Base-by-base conservation (phyloP, 2,329 filamentous ascomycete genomes). In the Diplodia seriata region DNA sequence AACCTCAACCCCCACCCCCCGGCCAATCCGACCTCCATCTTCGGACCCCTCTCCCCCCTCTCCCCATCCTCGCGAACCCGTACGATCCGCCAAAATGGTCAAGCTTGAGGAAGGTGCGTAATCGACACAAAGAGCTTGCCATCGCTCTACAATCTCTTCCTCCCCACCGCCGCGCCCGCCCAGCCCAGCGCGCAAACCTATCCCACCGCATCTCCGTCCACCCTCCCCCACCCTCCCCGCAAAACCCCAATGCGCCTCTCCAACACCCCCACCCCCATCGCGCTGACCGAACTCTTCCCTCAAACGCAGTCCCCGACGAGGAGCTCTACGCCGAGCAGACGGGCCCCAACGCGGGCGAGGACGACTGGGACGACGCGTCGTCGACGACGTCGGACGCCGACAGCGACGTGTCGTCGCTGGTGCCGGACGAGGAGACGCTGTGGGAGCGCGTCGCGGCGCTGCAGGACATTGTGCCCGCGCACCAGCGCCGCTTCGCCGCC, bases 351-450 rank as follows among this genome's bases (percentile, higher is more conserved):
- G 84, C 85, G 69, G 90, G 93, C 73, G 90, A 95, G 53, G 86
- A 88, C 67, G 92, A 96, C 69, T 94, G 94, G 77, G 97, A 91
- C 85, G 90, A 90, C 76, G 91, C 94, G 74, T 84, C 86, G 72
- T 87, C 83, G 82, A 88, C 85, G 70, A 79, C 83, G 73, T 81
- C 80, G 53, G 74, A 79, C 70, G 74, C 82, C 76, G 80, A 78
- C 71, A 79, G 78, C 62, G 81, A 80, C 71, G 55, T 67, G 14
- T 61, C 54, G 31, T 61, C 54, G 31, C 29, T 51, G 3, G 56
- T 50, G 49, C 56, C 66, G 23, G 66, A 68, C 38, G 59, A 63
- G 18, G 80, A 81, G 72, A 75, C 79, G 40, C 73, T 81, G 40
- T 72, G 74, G 74, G 80, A 82, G 73, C 78, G 81, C 71, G 66